phyloP scores from a whole-genome alignment of 23 red algal genomes.

The Gracilariopsis chorda region DNA sequence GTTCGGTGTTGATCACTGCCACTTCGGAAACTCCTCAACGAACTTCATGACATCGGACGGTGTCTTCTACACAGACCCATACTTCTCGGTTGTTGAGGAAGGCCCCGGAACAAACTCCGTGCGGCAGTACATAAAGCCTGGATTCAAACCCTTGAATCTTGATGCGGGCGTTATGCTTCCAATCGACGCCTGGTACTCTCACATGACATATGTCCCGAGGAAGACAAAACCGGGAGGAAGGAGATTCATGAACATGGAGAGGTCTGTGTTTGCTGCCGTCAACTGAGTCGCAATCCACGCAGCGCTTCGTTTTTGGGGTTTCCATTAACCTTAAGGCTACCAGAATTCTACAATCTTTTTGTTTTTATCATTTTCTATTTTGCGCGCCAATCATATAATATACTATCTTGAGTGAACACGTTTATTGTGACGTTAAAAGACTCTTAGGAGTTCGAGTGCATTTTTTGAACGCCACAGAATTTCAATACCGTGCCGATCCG shows the following conservation, averaged over 20 bases:
- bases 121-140: neutral
- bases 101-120: neutral
- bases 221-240: neutral
- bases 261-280: neutral
- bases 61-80: conserved; percentile 21
- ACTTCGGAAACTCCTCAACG: neutral
- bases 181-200: neutral
- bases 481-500: no score
- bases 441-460: no score
- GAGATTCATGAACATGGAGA: neutral
- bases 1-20: neutral
- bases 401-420: no score
- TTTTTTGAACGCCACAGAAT: no score
- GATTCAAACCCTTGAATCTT: neutral
- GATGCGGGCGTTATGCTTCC: neutral
- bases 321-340: no score
- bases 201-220: neutral
- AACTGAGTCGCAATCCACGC: no score
- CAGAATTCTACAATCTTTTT: no score
- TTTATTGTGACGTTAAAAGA: no score
- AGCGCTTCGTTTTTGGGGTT: no score
- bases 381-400: no score
- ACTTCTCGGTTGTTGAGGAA: neutral
- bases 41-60: neutral
- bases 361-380: no score